Base-by-base conservation (phyloP, 257 asterid species). In the Solanum ossicruentum region DNA sequence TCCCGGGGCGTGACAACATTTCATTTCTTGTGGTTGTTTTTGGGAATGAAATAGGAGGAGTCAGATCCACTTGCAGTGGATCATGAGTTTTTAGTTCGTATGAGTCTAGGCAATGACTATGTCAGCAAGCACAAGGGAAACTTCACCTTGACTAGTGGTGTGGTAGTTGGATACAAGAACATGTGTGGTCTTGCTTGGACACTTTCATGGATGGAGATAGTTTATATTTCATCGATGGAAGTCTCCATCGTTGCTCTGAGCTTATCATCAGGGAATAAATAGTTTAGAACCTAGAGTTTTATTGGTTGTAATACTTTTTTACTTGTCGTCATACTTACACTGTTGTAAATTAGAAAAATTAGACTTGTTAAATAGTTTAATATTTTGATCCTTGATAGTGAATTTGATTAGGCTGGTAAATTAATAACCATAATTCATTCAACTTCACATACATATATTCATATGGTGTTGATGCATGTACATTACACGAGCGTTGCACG, bases 1-100 rank as follows among this genome's bases (percentile, higher is more conserved):
- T n/a, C n/a, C n/a, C n/a, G n/a, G n/a, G n/a, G n/a, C n/a, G n/a
- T n/a, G n/a, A n/a, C n/a, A n/a, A n/a, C n/a, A 21, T 84, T 84
- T 73, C 94, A 91, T 60, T 93, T 96, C 81, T 93, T 96, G n/a
- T 97, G 98, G 81, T 91, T 96, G 75, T 96, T 94, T 82, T 57
- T 96, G 80, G 97, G 94, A 0, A 94, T 92, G 98, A 96, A 91
- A 67, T 96, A 92, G 88, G 32, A 28, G 1, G 92, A 92, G 1
- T 87, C 92, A 0, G 94, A 87, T 0, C 81, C 93, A 3, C 88
- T 90, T 61, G 86, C 92, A 0, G 94, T 94, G 3, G 98, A 94
- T 84, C 92, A 91, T 13, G 94, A 95, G 91, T 92, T 93, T 86
- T 88, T 97, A 6, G 88, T 91, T 12, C 89, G 98, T 84, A 86